Base-by-base conservation (phyloP, 202 grass and related monocot species). In the Miscanthus sacchariflorus region DNA sequence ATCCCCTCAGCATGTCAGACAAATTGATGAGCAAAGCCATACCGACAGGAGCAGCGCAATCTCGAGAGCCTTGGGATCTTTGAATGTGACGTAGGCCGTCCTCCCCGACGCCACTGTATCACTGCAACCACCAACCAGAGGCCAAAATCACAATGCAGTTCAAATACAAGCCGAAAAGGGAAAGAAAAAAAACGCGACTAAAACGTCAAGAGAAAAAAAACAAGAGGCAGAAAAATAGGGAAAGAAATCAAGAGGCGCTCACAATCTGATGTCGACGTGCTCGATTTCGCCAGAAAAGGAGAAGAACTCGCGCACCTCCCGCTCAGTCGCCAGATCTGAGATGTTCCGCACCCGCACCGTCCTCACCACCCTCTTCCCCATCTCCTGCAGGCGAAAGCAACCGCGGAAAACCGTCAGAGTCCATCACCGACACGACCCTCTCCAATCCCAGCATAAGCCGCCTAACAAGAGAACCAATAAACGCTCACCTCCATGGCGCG, bases 241-340 rank as follows among this genome's bases (percentile, higher is more conserved):
- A 36, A 69, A 79, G 73, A 49, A 77, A 12, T 21, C 21, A 40
- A 88, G 30, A 77, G 18, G 18, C 27, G 64, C 90, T 93, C 35
- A 84, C 94, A 81, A 75, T 82, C 81, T 89, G 87, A 99, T 93
- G 74, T 99, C 91, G 65, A 96, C 74, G 81, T 96, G 90, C 36
- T 99, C 97, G 81, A 99, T 96, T 80, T 96, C 97, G 17, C 97
- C 97, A 15, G 97, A 95, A 67, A 99, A 99, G 63, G 97, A 99
- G 91, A 99, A 99, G 92, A 99, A 99, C 84, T 99, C 94, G 42
- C 94, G 92, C 89, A 99, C 93, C 94, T 99, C 97, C 79, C 94
- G 89, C 79, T 96, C 97, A 58, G 93, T 90, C 0, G 93, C 94
- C 90, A 96, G 97, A 99, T 99, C 97, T 95, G 97, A 99, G 59